Percentiles rank a stretch among this genome's conserved stretches.
These are phyloP conservation scores for Lyophyllum shimeji DNA, from an alignment of 768 basidiomycete genomes.

Conservation along the genomic window DNA sequence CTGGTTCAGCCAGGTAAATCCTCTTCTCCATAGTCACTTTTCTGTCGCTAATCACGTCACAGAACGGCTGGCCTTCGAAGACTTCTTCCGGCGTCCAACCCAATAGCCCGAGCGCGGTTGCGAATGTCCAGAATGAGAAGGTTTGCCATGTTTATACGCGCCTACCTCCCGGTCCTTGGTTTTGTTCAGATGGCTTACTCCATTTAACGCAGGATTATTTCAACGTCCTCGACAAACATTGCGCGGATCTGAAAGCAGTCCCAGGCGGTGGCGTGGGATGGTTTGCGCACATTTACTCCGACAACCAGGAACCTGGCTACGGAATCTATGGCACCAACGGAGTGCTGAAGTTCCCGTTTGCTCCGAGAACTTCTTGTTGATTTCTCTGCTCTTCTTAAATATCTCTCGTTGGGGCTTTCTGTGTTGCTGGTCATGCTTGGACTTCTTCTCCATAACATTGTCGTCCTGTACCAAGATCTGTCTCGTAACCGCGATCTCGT, in stretches of 20 bases:
- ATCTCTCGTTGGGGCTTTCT: neutral
- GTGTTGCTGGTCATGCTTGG: neutral
- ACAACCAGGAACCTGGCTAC: constrained; percentile 65
- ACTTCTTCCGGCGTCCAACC: constrained; percentile 62
- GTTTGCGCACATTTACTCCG: constrained; percentile 82
- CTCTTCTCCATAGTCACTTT: neutral
- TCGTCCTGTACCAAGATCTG: neutral
- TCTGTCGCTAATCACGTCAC: neutral
- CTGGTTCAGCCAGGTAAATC: constrained; percentile 63
- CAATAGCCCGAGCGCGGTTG: constrained; percentile 61
- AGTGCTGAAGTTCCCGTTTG: constrained; percentile 59
- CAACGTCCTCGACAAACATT: constrained; percentile 60
- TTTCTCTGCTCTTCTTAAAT: too few relatives aligned
- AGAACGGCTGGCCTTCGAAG: constrained; percentile 81
- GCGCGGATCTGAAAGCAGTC: constrained; percentile 58
- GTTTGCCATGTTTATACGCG: constrained; percentile 30
- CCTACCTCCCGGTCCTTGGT: neutral
- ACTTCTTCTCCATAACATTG: neutral
- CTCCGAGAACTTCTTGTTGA: constrained; percentile 63
- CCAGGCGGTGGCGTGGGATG: constrained; percentile 69
- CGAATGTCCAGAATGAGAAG: constrained; percentile 60
- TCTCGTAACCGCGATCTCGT: neutral
- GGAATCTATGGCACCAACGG: constrained; percentile 58
- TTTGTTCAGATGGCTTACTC: neutral
- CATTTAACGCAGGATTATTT: constrained; percentile 53